Evolutionary conservation across 805 yeast genomes (phyloP).

Genomic region (Pichia gijzeniarum): DNA sequence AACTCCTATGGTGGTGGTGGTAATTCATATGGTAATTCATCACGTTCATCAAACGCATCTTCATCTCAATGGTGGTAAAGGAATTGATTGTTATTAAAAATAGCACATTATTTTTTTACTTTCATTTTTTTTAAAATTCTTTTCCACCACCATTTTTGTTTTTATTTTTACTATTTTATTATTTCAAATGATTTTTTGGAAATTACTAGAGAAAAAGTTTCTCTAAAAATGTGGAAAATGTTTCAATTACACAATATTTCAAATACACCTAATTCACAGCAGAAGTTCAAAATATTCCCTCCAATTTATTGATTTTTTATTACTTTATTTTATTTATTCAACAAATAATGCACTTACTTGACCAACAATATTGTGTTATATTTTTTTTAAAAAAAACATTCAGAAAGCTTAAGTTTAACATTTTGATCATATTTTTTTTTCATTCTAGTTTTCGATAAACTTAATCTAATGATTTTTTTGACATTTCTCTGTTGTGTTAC

Average conservation of each 20-base stretch:
- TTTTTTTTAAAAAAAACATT: background rate
- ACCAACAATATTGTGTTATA: background rate
- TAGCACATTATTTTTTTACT: background rate
- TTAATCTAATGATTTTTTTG: too few species aligned
- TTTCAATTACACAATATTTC: constrained; percentile 5
- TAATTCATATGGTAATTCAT: constrained; percentile 16
- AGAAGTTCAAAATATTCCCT: background rate
- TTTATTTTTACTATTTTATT: background rate
- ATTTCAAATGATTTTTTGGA: background rate
- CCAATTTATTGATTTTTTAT: background rate
- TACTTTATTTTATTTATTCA: background rate
- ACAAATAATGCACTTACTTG: too few species aligned
- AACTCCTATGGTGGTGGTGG: constrained; percentile 26
- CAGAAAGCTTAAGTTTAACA: background rate
- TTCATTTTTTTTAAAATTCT: constrained; percentile 7
- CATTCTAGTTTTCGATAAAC: background rate
- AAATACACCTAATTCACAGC: constrained; percentile 4
- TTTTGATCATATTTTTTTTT: constrained; percentile 1
- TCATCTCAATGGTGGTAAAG: constrained; percentile 32
- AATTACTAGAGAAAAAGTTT: constrained; percentile 2
- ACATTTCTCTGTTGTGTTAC: constrained; percentile 8
- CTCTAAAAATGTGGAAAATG: constrained; percentile 1
- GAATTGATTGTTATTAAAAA: background rate
- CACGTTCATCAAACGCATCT: constrained; percentile 13
- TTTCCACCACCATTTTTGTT: constrained; percentile 3